These are phyloP conservation scores for Arachnopeziza araneosa DNA, from an alignment of 2,329 filamentous ascomycete genomes.

Conservation along the genomic window DNA sequence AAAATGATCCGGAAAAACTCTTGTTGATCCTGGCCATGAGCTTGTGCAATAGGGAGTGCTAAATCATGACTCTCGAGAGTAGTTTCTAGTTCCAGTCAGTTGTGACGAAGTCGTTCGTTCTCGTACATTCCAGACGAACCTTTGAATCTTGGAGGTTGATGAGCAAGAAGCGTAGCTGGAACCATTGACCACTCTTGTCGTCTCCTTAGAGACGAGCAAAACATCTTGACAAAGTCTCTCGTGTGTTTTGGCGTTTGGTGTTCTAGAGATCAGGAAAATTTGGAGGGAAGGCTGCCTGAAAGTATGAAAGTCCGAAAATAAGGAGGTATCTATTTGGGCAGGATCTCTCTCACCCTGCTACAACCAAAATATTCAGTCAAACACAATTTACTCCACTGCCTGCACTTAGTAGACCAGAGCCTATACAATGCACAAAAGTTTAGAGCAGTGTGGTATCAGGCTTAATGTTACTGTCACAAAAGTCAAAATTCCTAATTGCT, in stretches of 20 bases:
- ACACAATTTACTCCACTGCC: too few relatives aligned
- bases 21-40: constrained; percentile 5
- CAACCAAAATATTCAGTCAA: too few relatives aligned
- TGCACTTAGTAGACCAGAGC: too few relatives aligned
- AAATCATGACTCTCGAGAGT: constrained; percentile 27
- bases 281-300: too few relatives aligned
- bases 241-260: neutral
- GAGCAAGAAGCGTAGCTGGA: constrained; percentile 22
- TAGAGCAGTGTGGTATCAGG: too few relatives aligned
- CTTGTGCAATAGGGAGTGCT: constrained; percentile 20
- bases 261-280: neutral
- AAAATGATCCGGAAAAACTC: constrained; percentile 25
- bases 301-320: too few relatives aligned
- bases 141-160: constrained; percentile 26
- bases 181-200: constrained; percentile 26
- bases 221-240: constrained; percentile 15
- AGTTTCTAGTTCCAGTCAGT: neutral
- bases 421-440: too few relatives aligned
- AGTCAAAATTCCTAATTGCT: too few relatives aligned
- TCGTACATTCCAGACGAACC: constrained; percentile 16
- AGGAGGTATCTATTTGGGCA: too few relatives aligned
- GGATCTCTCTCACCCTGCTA: too few relatives aligned
- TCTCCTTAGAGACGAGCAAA: constrained; percentile 29
- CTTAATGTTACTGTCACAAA: too few relatives aligned
- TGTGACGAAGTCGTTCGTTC: neutral